Base-by-base conservation (phyloP, 2,329 filamentous ascomycete species). In the Chaetomium olivaceum region DNA sequence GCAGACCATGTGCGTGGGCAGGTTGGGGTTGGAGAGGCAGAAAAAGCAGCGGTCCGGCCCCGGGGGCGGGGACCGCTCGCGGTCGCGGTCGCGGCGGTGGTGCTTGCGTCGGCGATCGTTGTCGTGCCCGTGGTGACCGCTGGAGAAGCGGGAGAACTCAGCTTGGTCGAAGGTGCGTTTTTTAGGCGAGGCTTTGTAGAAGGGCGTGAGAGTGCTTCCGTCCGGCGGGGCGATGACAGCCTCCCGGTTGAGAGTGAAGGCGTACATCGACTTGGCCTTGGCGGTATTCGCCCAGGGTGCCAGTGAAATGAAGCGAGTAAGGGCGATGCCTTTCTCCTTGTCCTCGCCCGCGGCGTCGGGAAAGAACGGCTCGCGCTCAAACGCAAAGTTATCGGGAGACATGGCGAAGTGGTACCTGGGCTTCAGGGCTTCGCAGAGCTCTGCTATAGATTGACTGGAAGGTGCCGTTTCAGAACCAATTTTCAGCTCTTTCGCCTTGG, bases 351-450 rank as follows among this genome's bases (percentile, higher is more conserved):
- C 75, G 7, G 78, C 71, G 1, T 85, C 82, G 75, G 96, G 89
- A 73, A 95, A 89, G 80, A 97, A 99, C 0, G 94, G 92, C 77
- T 98, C 95, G 63, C 95, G 88, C 79, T 99, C 94, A 76, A 89
- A 98, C 78, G 91, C 94, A 72, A 88, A 88, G 7, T 83, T 78
- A 9, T 75, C 76, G 0, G 87, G 83, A 0, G 91, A 91, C 3
- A 86, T 82, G 1, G 91, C 88, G 73, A 98, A 89, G 76, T 98
- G 93, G 74, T 99, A 99, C 31, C 91, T 88, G n/a, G 95, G 95
- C 76, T 93, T 95, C 23, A 99, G 78, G 0, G 87, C 79, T 2
- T 88, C 83, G 73, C 90, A 94, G 12, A 99, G 83, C 66, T 96
- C 91, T 6, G 93, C 87, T 51, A 98, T 81, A 63, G 88, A 87